Percentiles rank a stretch among this genome's conserved stretches.
phyloP scores from a whole-genome alignment of 108 stramenopile genomes.

The Cyclotella cryptica region DNA sequence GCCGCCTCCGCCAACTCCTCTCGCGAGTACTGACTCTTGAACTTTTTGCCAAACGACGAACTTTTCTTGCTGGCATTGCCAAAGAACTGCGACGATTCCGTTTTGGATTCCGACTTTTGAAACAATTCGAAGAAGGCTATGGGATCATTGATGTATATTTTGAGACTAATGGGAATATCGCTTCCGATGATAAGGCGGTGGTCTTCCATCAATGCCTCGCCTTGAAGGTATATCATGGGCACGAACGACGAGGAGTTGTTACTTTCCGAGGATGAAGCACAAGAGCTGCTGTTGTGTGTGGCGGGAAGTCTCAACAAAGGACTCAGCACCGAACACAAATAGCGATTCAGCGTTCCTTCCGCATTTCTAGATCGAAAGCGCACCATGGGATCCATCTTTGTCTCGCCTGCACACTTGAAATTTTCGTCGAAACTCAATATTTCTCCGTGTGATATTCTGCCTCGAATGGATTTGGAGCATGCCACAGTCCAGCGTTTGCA shows the following conservation, averaged over 20 bases:
- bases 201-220: slow-evolving; percentile 78
- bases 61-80: slow-evolving; percentile 4
- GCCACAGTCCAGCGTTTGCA: slow-evolving; percentile 80
- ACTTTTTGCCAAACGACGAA: background rate
- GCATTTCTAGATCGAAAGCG: slow-evolving; percentile 55
- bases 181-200: slow-evolving; percentile 61
- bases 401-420: slow-evolving; percentile 14
- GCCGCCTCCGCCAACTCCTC: slow-evolving; percentile 54
- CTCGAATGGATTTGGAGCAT: slow-evolving; percentile 49
- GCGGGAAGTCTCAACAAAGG: slow-evolving; percentile 50
- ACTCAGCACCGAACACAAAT: slow-evolving; percentile 54
- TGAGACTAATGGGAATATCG: slow-evolving; percentile 65
- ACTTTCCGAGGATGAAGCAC: background rate
- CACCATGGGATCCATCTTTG: slow-evolving; percentile 40
- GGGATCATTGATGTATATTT: slow-evolving; percentile 54
- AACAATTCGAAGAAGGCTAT: slow-evolving; percentile 64
- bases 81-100: slow-evolving; percentile 27
- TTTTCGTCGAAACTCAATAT: slow-evolving; percentile 33
- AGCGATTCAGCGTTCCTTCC: slow-evolving; percentile 52
- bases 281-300: background rate
- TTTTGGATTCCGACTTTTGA: slow-evolving; percentile 7
- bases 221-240: slow-evolving; percentile 50
- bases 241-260: slow-evolving; percentile 16
- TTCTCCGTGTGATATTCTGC: slow-evolving; percentile 46
- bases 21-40: slow-evolving; percentile 7